Percentiles rank a stretch among this genome's conserved stretches.
Evolutionary conservation across 1,284 basidiomycete genomes (phyloP).

Genomic region (Boletellus sp.): DNA sequence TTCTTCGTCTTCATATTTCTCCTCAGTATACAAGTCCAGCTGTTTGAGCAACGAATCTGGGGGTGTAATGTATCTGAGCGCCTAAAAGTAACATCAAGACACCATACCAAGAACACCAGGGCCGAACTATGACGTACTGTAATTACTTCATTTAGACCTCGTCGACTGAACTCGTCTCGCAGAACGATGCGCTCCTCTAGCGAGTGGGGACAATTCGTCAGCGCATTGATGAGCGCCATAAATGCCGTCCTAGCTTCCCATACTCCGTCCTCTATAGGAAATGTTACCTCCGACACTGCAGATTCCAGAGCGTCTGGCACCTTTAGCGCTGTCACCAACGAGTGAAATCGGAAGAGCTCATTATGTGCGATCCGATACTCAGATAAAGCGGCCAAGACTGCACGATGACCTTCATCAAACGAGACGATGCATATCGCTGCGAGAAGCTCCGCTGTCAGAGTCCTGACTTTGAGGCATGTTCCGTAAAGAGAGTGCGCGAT

Average conservation of each 20-base stretch:
- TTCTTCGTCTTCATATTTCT: slow-evolving; percentile 86
- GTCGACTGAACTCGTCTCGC: slow-evolving; percentile 74
- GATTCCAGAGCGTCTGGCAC: slow-evolving; percentile 46
- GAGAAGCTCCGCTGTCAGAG: slow-evolving; percentile 73
- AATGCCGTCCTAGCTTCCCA: slow-evolving; percentile 82
- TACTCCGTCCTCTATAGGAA: slow-evolving; percentile 53
- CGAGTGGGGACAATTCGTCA: slow-evolving; percentile 73
- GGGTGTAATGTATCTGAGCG: slow-evolving; percentile 70
- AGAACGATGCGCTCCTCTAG: slow-evolving; percentile 77
- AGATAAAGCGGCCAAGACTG: slow-evolving; percentile 75
- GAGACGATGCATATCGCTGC: slow-evolving; percentile 82
- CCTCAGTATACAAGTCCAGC: slow-evolving; percentile 79
- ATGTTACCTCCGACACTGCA: slow-evolving; percentile 34
- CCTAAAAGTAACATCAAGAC: slow-evolving; percentile 38
- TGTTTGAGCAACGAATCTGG: slow-evolving; percentile 74
- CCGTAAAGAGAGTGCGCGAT: slow-evolving; percentile 71
- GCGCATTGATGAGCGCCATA: slow-evolving; percentile 78
- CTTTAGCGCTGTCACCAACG: slow-evolving; percentile 63
- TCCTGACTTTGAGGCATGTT: slow-evolving; percentile 67
- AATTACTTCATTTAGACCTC: slow-evolving; percentile 81
- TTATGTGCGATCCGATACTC: slow-evolving; percentile 73
- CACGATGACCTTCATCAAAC: slow-evolving; percentile 64
- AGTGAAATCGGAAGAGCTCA: slow-evolving; percentile 79
- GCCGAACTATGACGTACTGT: slow-evolving; percentile 52
- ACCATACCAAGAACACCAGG: background rate